phyloP scores from a whole-genome alignment of 176 grass and related monocot genomes.

The Puccinellia tenuiflora region DNA sequence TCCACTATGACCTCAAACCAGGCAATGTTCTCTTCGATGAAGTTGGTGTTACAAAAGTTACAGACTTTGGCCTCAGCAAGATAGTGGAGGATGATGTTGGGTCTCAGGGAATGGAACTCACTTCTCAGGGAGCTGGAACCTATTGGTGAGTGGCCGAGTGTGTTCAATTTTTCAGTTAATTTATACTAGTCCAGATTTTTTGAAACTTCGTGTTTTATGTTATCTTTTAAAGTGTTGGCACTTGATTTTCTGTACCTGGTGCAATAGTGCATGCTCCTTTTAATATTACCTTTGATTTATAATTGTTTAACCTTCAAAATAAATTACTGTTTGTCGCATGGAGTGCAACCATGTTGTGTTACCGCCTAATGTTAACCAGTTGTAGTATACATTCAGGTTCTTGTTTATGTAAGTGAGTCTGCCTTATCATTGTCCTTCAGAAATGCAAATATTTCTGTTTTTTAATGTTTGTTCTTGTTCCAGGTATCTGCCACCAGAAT shows the following conservation, averaged over 20 bases:
- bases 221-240: slow-evolving; percentile 14
- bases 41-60: slow-evolving; percentile 90
- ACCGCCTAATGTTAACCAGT: background rate
- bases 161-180: slow-evolving; percentile 25
- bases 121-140: slow-evolving; percentile 97
- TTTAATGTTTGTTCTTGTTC: slow-evolving; percentile 21
- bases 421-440: background rate
- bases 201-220: background rate
- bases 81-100: slow-evolving; percentile 99
- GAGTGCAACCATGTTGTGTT: background rate
- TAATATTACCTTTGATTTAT: background rate
- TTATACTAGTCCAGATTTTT: background rate
- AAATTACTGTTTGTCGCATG: slow-evolving; percentile 8
- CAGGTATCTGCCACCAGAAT: slow-evolving; percentile 99
- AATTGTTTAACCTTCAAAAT: slow-evolving; percentile 7
- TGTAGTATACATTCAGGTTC: background rate
- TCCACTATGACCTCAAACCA: slow-evolving; percentile 98
- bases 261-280: background rate
- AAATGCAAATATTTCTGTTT: background rate
- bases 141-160: slow-evolving; percentile 87
- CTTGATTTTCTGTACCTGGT: slow-evolving; percentile 16
- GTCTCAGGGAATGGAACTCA: slow-evolving; percentile 98
- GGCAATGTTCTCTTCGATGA: slow-evolving; percentile 98
- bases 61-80: slow-evolving; percentile 99
- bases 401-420: background rate